Evolutionary conservation across 352 stramenopile genomes (phyloP).

Genomic region (Pythium aristosporum): DNA sequence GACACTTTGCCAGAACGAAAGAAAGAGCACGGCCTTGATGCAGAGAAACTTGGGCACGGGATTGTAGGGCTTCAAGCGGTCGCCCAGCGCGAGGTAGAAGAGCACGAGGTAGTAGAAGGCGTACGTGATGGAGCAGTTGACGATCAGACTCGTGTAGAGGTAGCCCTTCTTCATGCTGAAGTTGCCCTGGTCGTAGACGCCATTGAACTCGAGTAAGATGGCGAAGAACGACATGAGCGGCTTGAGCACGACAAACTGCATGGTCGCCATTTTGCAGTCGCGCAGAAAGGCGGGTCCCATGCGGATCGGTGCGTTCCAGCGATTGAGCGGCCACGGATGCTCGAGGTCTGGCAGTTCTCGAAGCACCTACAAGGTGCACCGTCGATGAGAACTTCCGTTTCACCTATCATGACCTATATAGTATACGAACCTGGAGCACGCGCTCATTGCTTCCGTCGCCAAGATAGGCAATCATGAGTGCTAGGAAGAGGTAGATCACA

Average conservation of each 20-base stretch:
- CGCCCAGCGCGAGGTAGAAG: constrained; percentile 94
- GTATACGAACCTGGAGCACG: constrained; percentile 46
- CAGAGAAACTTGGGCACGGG: constrained; percentile 98
- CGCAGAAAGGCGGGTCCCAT: constrained; percentile 89
- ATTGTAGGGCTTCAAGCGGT: constrained; percentile 91
- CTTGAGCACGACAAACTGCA: constrained; percentile 97
- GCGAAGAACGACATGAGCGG: constrained; percentile 88
- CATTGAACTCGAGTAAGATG: constrained; percentile 85
- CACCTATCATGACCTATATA: constrained; percentile 13
- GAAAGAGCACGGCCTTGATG: constrained; percentile 99
- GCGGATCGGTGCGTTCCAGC: constrained; percentile 57
- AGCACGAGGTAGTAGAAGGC: constrained; percentile 97
- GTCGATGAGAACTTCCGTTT: not conserved
- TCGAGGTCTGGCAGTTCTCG: constrained; percentile 56
- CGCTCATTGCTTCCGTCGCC: constrained; percentile 89
- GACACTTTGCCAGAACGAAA: constrained; percentile 98
- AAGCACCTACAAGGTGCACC: constrained; percentile 32
- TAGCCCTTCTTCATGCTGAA: constrained; percentile 84
- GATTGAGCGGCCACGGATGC: constrained; percentile 76
- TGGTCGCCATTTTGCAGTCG: constrained; percentile 93
- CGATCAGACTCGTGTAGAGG: constrained; percentile 92
- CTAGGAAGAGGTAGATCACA: constrained; percentile 97
- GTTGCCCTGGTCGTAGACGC: constrained; percentile 80
- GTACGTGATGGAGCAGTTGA: constrained; percentile 96
- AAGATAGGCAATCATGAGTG: constrained; percentile 95